Percentiles rank a stretch among this genome's conserved stretches.
Conservation (phyloP, 163 green algal genomes). For the Scenedesmus sp. region DNA sequence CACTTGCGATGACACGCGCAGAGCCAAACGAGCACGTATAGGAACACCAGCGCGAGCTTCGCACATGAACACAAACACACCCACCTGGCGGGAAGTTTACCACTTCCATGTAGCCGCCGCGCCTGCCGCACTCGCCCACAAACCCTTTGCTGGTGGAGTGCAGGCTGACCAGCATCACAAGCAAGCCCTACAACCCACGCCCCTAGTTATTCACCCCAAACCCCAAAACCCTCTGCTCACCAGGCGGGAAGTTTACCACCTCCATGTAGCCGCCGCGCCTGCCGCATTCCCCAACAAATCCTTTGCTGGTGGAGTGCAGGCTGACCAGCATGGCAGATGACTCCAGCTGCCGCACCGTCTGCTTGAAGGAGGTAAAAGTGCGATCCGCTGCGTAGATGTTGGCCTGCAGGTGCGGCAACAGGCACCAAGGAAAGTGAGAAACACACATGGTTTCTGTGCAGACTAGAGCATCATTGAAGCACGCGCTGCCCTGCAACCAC, state of each 20-base stretch:
- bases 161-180: constrained; percentile 80
- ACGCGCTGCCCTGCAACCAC: not conserved
- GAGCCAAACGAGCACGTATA: too few species aligned
- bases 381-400: constrained; percentile 86
- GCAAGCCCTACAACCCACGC: too few species aligned
- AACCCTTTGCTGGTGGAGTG: constrained; percentile 93
- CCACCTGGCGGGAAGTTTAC: constrained; percentile 31
- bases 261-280: constrained; percentile 96
- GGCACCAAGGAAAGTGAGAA: not conserved
- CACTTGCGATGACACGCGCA: not conserved
- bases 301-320: constrained; percentile 94
- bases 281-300: constrained; percentile 90
- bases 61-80: too few species aligned
- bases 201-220: too few species aligned
- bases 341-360: constrained; percentile 58
- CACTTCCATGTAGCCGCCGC: constrained; percentile 95
- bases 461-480: not conserved
- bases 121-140: constrained; percentile 90
- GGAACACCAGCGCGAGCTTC: too few species aligned
- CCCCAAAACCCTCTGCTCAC: not conserved
- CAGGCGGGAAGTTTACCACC: constrained; percentile 51
- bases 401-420: constrained; percentile 54
- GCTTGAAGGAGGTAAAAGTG: constrained; percentile 89
- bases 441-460: too few species aligned
- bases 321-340: constrained; percentile 75